A percentile compares a stretch with the other conserved stretches of the same genome.
Evolutionary conservation across 805 yeast genomes (phyloP).

Genomic region (Ogataea minuta): DNA sequence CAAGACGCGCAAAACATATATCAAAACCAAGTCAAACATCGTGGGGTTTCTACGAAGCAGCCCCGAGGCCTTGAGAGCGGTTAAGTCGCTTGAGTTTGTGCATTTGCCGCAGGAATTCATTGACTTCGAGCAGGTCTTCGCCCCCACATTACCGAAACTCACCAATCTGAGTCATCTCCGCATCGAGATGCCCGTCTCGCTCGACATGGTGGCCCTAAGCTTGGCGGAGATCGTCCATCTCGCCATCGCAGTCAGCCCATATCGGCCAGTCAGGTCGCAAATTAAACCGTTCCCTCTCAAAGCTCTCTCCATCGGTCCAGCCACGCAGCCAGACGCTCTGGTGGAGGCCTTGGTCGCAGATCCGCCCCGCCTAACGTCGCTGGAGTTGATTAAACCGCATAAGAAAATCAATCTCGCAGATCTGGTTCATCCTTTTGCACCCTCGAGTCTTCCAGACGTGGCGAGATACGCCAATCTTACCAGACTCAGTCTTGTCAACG

Average conservation of each 20-base stretch:
- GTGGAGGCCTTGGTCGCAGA: not conserved
- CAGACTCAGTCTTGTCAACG: constrained; percentile 14
- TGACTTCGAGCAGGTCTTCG: constrained; percentile 25
- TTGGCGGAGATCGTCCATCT: constrained; percentile 5
- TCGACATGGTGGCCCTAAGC: constrained; percentile 13
- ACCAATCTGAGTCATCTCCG: constrained; percentile 4
- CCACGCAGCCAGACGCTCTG: constrained; percentile 2
- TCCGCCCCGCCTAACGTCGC: not conserved
- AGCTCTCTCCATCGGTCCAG: constrained; percentile 17
- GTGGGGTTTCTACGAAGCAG: constrained; percentile 6
- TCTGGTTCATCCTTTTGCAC: constrained; percentile 11
- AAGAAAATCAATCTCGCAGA: constrained; percentile 15
- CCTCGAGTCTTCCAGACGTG: constrained; percentile 4
- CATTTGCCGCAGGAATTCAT: constrained; percentile 29
- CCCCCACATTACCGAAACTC: constrained; percentile 3
- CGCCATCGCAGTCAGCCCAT: constrained; percentile 9
- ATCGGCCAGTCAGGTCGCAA: not conserved
- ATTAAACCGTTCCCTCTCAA: constrained; percentile 1
- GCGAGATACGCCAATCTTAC: constrained; percentile 3
- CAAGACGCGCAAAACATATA: constrained; percentile 10
- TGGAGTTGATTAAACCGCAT: constrained; percentile 10
- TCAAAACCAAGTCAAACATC: constrained; percentile 19
- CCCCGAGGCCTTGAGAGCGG: constrained; percentile 9
- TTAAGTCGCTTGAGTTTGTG: constrained; percentile 17
- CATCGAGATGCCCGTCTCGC: constrained; percentile 15